These are phyloP conservation scores for Tuber aestivum DNA, from an alignment of 495 filamentous ascomycete genomes.

Conservation along the genomic window DNA sequence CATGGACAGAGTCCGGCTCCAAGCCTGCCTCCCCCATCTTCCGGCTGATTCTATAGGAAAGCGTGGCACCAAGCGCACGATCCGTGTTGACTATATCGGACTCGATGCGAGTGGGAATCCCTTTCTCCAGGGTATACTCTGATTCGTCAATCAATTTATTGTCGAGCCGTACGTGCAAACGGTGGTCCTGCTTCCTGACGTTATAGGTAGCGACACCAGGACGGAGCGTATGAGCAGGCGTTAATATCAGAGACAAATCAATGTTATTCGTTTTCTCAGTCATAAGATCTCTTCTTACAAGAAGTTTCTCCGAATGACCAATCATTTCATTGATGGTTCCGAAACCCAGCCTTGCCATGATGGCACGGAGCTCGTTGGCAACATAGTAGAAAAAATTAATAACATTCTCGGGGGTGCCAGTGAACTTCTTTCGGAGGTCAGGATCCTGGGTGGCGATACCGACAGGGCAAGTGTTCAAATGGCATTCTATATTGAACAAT, in stretches of 20 bases:
- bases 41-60: slow-evolving; percentile 95
- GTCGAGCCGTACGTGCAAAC: slow-evolving; percentile 86
- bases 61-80: slow-evolving; percentile 84
- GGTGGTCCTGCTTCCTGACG: slow-evolving; percentile 95
- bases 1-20: slow-evolving; percentile 91
- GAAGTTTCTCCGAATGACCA: slow-evolving; percentile 80
- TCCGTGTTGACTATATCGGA: slow-evolving; percentile 99
- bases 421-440: slow-evolving; percentile 90
- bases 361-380: slow-evolving; percentile 92
- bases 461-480: slow-evolving; percentile 84
- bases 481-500: slow-evolving; percentile 38
- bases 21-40: slow-evolving; percentile 85
- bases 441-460: slow-evolving; percentile 97
- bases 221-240: slow-evolving; percentile 89
- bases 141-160: slow-evolving; percentile 99
- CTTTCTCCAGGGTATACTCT: slow-evolving; percentile 93
- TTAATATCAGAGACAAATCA: slow-evolving; percentile 91
- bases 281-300: slow-evolving; percentile 80
- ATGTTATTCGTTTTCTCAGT: slow-evolving; percentile 88
- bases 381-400: slow-evolving; percentile 99
- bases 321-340: slow-evolving; percentile 98
- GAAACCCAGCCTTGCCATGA: slow-evolving; percentile 96
- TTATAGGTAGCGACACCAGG: slow-evolving; percentile 98
- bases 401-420: slow-evolving; percentile 89
- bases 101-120: slow-evolving; percentile 88